These are phyloP conservation scores for Syncephalis plumigaleata DNA, from an alignment of 371 early-diverging fungal genomes.

Conservation along the genomic window DNA sequence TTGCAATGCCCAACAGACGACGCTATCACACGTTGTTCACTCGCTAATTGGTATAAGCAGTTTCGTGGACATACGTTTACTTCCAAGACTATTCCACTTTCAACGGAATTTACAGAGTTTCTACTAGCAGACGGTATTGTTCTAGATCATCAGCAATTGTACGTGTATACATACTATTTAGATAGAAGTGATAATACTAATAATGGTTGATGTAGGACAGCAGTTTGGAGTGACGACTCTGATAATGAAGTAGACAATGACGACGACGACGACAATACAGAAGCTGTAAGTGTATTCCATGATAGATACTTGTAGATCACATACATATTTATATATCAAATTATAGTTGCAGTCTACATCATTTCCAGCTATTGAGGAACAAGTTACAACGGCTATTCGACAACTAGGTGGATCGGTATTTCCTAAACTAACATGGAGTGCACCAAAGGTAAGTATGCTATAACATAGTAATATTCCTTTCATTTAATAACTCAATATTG, in stretches of 20 bases:
- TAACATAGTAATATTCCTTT: background rate
- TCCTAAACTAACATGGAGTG: slow-evolving; percentile 88
- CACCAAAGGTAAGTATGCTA: slow-evolving; percentile 42
- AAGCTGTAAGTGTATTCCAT: slow-evolving; percentile 8
- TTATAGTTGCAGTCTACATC: slow-evolving; percentile 12
- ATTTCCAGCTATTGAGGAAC: slow-evolving; percentile 36
- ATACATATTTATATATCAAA: background rate
- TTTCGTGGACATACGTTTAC: slow-evolving; percentile 46
- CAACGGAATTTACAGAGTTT: slow-evolving; percentile 60
- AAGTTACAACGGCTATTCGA: slow-evolving; percentile 44
- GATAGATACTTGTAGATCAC: slow-evolving; percentile 1
- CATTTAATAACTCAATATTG: background rate
- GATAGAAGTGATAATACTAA: no score
- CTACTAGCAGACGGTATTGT: slow-evolving; percentile 62
- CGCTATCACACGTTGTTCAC: slow-evolving; percentile 31
- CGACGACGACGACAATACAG: no score
- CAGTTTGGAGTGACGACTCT: slow-evolving; percentile 14
- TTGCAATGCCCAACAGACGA: no score
- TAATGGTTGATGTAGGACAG: background rate
- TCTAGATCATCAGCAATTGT: slow-evolving; percentile 51
- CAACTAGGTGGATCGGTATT: slow-evolving; percentile 69
- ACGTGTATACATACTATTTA: slow-evolving; percentile 4
- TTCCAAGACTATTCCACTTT: slow-evolving; percentile 37
- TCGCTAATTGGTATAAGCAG: slow-evolving; percentile 56
- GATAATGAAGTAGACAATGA: slow-evolving; percentile 21